A percentile compares a stretch with the other conserved stretches of the same genome.
Conservation (phyloP, 257 asterid genomes). For the Ilex aquifolium region DNA sequence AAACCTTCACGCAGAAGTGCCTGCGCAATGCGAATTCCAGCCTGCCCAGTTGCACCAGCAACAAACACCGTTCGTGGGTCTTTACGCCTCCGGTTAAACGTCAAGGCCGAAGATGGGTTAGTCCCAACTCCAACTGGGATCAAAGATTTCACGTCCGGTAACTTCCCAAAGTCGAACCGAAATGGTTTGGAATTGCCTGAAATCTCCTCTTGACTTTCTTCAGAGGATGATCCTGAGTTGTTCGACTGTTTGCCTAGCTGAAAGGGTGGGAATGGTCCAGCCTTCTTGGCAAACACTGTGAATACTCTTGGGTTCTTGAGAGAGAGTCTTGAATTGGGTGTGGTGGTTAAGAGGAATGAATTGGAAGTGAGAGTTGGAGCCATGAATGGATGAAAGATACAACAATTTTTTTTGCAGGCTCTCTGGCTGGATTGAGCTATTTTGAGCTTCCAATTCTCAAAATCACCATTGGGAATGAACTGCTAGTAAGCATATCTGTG, state of each 20-base stretch:
- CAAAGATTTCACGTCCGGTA: conserved; percentile 53
- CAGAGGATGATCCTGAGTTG: conserved; percentile 19
- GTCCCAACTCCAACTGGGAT: conserved; percentile 44
- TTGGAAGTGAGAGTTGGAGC: conserved; percentile 84
- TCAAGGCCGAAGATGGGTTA: conserved; percentile 50
- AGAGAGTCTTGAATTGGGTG: conserved; percentile 41
- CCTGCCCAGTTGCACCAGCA: conserved; percentile 87
- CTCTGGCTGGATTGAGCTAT: conserved; percentile 8
- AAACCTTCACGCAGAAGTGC: conserved; percentile 74
- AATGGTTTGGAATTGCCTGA: conserved; percentile 43
- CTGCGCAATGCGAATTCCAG: conserved; percentile 84
- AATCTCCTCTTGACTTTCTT: conserved; percentile 15
- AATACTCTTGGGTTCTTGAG: conserved; percentile 27
- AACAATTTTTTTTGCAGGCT: conserved; percentile 8
- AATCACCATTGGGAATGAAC: conserved; percentile 7
- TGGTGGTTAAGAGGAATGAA: conserved; percentile 48
- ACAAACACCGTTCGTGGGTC: conserved; percentile 89
- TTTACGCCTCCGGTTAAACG: conserved; percentile 54
- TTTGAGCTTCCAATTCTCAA: conserved; percentile 9
- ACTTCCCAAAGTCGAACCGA: conserved; percentile 51
- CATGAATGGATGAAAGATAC: conserved; percentile 32
- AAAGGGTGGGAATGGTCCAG: conserved; percentile 24
- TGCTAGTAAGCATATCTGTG: conserved; percentile 1
- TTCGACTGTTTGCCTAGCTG: conserved; percentile 20
- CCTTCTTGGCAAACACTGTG: conserved; percentile 45